Base-by-base conservation (phyloP, 2,329 filamentous ascomycete genomes). In the Trichophyton rubrum region DNA sequence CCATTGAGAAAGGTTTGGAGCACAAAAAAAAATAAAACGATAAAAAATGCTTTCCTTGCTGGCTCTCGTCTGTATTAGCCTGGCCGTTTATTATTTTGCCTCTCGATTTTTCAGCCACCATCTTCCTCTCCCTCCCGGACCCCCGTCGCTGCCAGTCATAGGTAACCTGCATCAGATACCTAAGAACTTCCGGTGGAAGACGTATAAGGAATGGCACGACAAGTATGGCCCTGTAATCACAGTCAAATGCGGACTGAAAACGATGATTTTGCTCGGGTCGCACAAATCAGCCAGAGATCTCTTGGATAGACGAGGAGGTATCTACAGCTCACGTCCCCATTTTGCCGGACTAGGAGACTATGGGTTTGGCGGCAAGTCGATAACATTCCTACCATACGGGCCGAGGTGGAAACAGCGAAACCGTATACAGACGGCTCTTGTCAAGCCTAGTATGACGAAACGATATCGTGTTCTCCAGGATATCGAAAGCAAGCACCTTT, bases 321-420 rank as follows among this genome's bases (percentile, higher is more conserved):
- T 72, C 35, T 77, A 77, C 62, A 74, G 73, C n/a, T 73, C 74
- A 1, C 66, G 74, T 2, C 45, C 45, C 11, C n/a, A 47, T 11
- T 47, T 3, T 24, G 7, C 7, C 20, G 43, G n/a, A 1, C 11
- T 47, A 20, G 20, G 40, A 43, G 40, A 47, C 43, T 47, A 47
- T 24, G 20, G n/a, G 9, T 47, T 22, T 9, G 17, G 17, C 17
- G 43, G 43, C 20, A 11, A 22, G 17, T 24, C n/a, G 20, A 47
- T 53, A 8, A 15, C 53, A 8, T 22, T 45, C 11, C 20, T 66
- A 22, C 65, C 64, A 1, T 65, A 64, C 20, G 62, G 63, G 9
- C 22, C 35, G 3, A 38, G 60, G 30, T 65, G 62, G 64, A 38
- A 49, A 20, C 51, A 43, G 15, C 61, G 66, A 35, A 61, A 62